Evolutionary conservation across 2,329 filamentous ascomycete species (phyloP), one percentile per base, ranked within the genome.

Genomic region (Nigrograna mackinnonii): DNA sequence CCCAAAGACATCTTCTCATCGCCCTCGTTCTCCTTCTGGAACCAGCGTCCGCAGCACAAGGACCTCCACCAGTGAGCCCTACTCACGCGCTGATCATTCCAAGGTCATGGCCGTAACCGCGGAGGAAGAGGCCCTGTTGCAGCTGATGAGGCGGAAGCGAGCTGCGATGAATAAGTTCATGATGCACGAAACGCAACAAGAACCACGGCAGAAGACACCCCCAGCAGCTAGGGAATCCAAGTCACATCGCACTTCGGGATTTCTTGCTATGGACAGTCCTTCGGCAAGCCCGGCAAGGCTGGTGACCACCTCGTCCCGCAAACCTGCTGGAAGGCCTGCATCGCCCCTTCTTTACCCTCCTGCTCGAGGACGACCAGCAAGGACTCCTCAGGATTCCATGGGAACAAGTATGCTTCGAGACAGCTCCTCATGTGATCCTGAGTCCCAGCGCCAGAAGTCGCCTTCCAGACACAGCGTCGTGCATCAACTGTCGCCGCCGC

Each of bases 81-180:
- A 54, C 11, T 52, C 45, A 20, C 57, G 44, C 46, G 57, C 47
- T 52, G 56, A 60, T 16, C 47, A 54, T 19, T 64, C 58, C 28
- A 70, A 68, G 43, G 53, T 69, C 21, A 76, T 78, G 69, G 70
- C 71, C 21, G 74, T 78, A 13, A 76, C 74, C 2, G 66, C 73
- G 40, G 75, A 78, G 52, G 75, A 78, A 51, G 74, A 75, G 55
- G 70, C 71, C 18, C 52, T 78, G 12, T 49, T 78, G 24, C 74
- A 76, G 41, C 60, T 77, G 57, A 75, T 78, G 72, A 71, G 75
- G 6, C 66, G 69, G 43, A 77, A 76, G 52, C 67, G 74, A 33
- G 72, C 73, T 9, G 68, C 67, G 6, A 75, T 76, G 73, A 65
- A 65, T 19, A 69, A 73, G 49, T n/a, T n/a, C n/a, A n/a, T n/a